Conservation (phyloP, 1,284 basidiomycete genomes). For the Anthracocystis setariae region DNA sequence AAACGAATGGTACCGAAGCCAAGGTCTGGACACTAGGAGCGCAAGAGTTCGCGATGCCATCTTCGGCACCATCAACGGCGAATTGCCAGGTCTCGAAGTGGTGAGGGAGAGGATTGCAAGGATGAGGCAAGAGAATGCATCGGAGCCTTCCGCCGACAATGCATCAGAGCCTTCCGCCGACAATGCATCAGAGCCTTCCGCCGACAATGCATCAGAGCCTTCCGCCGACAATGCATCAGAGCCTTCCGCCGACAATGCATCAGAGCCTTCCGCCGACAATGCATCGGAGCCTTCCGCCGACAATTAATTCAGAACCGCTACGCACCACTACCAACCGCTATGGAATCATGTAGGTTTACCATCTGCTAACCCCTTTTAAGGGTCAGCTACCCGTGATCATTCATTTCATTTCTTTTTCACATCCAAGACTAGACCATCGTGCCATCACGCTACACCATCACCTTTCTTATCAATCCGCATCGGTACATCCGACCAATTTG, state of each 20-base stretch:
- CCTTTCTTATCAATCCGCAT: neutral
- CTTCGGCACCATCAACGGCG: slow-evolving; percentile 65
- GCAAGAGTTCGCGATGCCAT: slow-evolving; percentile 65
- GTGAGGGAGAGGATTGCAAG: slow-evolving; percentile 57
- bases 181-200: too few relatives aligned
- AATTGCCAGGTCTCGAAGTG: slow-evolving; percentile 63
- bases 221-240: too few relatives aligned
- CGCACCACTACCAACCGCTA: too few relatives aligned
- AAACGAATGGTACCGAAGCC: slow-evolving; percentile 49
- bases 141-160: slow-evolving; percentile 6
- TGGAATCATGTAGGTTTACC: too few relatives aligned
- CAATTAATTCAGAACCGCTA: too few relatives aligned
- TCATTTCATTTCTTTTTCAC: neutral
- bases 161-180: too few relatives aligned
- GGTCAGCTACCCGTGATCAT: too few relatives aligned
- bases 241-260: too few relatives aligned
- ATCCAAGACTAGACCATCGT: neutral
- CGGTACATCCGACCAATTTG: neutral
- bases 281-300: too few relatives aligned
- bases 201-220: too few relatives aligned
- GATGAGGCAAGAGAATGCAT: slow-evolving; percentile 32
- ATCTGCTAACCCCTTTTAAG: too few relatives aligned
- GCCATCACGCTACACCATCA: neutral
- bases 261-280: too few relatives aligned
- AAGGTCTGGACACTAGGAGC: slow-evolving; percentile 46